Base-by-base conservation (phyloP, 257 asterid species). In the Apocynum venetum region DNA sequence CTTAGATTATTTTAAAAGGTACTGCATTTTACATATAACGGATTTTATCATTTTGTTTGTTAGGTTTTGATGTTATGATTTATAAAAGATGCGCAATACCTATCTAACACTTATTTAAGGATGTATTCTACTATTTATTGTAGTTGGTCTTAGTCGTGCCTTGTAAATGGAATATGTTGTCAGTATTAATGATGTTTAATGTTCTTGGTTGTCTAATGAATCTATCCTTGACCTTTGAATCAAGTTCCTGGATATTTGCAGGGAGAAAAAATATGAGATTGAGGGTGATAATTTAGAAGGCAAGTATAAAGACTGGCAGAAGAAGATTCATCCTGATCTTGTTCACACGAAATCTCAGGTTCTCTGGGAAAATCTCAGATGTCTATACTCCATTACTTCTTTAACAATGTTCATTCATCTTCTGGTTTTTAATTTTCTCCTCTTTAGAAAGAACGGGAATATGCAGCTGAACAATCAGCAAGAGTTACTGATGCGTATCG, bases 401-500 rank as follows among this genome's bases (percentile, higher is more conserved):
- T 6, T 38, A 3, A 1, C 11, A 38, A 4, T 40, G 12, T 25
- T 13, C 19, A 25, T 19, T 66, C 52, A 63, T 46, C 48, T 73
- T 31, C 48, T 7, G 19, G 38, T 12, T 48, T 47, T 47, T 40
- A 43, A 55, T 20, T 35, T 44, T 36, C 74, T 84, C 63, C 60
- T 74, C 25, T 77, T 78, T 82, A 95, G 98, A 88, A 85, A 84
- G 99, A 95, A 86, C 90, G 89, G 82, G 97, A 90, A 65, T 93
- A 88, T 78, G 98, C 99, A 5, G 97, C 99, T 84, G 94, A 89
- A 83, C 99, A 95, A 81, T 95, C 99, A 80, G 96, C 97, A 36
- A 89, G 96, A 78, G 96, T 95, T 75, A 91, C 84, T 41, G 94
- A 91, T 83, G 97, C 99, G 55, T 93, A 91, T 82, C 93, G 93